Evolutionary conservation across 257 asterid species (phyloP), one percentile per base, ranked within the genome.

Genomic region (Misopates orontium): DNA sequence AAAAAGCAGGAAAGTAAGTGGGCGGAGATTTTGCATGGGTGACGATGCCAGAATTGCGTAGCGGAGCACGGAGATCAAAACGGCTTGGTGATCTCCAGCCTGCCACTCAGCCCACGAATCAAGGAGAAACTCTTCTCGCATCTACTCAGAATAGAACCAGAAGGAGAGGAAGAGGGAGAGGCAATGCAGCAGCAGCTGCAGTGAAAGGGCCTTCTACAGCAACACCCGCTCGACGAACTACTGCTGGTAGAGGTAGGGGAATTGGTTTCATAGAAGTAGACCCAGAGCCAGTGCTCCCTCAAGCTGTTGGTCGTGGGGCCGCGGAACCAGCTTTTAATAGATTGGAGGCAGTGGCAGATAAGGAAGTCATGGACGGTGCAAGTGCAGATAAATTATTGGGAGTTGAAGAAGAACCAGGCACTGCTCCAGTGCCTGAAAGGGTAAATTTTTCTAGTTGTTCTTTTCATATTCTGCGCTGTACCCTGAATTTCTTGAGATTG

Each of bases 81-180:
- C 95, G 97, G 77, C 95, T 94, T 67, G 97, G 95, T 75, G 96
- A 90, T 90, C 97, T 94, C 94, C 97, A 94, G 78, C 87, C 97
- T 82, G 86, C 87, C 60, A 83, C 89, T 68, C 91, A 84, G 71
- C 83, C 87, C 0, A 57, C 77, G 75, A 75, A 78, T 60, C 98
- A 87, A 78, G 98, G 79, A 77, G 94, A 89, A 25, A 80, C 84
- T 64, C 76, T 78, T 54, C 17, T 75, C 42, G 70, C 87, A 54
- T 89, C 97, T 57, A 79, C 95, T 64, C 98, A 72, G 73, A 77
- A 85, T 72, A 80, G 95, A 80, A 83, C 95, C 60, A 82, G 95
- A 56, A 82, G 95, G 77, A 90, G 96, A 71, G 97, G 97, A 67
- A 83, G 98, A 78, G 97, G 97, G 39, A 82, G 96, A 79, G 95